Evolutionary conservation across 768 basidiomycete species (phyloP), one percentile per base, ranked within the genome.

Genomic region (Calocera cornea): DNA sequence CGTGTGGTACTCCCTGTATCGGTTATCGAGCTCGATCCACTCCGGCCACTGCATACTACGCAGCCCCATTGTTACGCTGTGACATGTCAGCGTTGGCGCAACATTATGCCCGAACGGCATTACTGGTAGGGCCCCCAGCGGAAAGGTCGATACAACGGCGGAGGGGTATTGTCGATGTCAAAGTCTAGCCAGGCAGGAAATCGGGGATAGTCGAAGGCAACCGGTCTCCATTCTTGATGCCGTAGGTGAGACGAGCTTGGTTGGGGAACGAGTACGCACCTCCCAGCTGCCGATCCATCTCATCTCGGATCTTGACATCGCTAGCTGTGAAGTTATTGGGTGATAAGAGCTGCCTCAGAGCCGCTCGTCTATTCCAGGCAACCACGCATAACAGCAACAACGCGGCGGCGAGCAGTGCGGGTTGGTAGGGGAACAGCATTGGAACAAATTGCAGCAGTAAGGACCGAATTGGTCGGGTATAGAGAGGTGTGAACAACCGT

Each of bases 1-100:
- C 14, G 76, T 76, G 72, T 87, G 82, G 72, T 84, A 86, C 22
- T 73, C 71, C 14, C 77, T 73, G 72, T 84, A 87, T 66, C 83
- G 77, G 66, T 81, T 79, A 74, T 88, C 88, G 34, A 88, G 79
- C 84, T 89, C 86, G 54, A 90, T 84, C 88, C 88, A 89, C 65
- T 86, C 83, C 41, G 81, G 80, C 84, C 85, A 90, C 10, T 78
- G 78, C 86, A 89, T 88, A 64, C 73, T 76, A 41, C 84, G 82
- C 71, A 87, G 83, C 69, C 84, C 86, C 86, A 88, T 88, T 34
- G 86, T 88, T 44, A 87, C 79, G 70, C 86, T 88, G 41, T 38
- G 47, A 41, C 12, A 8, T 16, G 8, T 11, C 40, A 67, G 44
- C 24, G 10, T 47, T 8, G 7, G 40, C 31, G 54, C 11, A 17